Conservation (phyloP, 805 yeast genomes). For the Danielozyma ontarioensis region DNA sequence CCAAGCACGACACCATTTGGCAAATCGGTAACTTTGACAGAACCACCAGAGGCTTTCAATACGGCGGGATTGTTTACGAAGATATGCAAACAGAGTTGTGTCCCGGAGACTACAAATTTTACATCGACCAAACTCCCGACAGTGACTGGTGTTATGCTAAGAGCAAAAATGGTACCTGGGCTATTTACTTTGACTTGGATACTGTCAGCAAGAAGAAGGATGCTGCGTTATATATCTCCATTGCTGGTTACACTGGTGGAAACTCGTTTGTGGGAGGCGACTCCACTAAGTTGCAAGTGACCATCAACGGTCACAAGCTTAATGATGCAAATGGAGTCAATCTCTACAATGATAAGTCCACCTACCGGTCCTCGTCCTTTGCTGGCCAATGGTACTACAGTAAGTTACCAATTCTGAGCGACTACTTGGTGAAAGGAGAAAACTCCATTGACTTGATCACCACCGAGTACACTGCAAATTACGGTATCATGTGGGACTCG, state of each 20-base stretch:
- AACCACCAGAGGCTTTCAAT: constrained; percentile 6
- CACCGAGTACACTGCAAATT: constrained; percentile 3
- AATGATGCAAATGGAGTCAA: constrained; percentile 4
- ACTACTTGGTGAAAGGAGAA: constrained; percentile 2
- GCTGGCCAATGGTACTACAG: constrained; percentile 7
- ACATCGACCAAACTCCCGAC: constrained; percentile 4
- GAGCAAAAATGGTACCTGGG: too few species aligned
- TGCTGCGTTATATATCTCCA: constrained; percentile 3
- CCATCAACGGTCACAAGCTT: constrained; percentile 1
- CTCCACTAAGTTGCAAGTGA: constrained; percentile 2
- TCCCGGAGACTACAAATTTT: constrained; percentile 6
- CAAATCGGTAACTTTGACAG: constrained; percentile 9
- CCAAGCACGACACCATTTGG: constrained; percentile 4
- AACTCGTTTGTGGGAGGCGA: constrained; percentile 5
- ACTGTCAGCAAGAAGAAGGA: constrained; percentile 1
- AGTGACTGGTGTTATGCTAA: too few species aligned
- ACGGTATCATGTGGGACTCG: constrained; percentile 6
- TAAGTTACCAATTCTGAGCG: constrained; percentile 1
- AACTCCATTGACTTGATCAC: constrained; percentile 2
- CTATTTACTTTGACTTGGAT: constrained; percentile 5
- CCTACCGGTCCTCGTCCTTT: constrained; percentile 6
- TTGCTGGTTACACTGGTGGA: constrained; percentile 6
- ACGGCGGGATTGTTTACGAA: constrained; percentile 4
- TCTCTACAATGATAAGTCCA: constrained; percentile 5
- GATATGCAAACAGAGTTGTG: constrained; percentile 5